Percentiles rank a stretch among this genome's conserved stretches.
phyloP scores from a whole-genome alignment of 2,329 filamentous ascomycete species.

The Remersonia thermophila region DNA sequence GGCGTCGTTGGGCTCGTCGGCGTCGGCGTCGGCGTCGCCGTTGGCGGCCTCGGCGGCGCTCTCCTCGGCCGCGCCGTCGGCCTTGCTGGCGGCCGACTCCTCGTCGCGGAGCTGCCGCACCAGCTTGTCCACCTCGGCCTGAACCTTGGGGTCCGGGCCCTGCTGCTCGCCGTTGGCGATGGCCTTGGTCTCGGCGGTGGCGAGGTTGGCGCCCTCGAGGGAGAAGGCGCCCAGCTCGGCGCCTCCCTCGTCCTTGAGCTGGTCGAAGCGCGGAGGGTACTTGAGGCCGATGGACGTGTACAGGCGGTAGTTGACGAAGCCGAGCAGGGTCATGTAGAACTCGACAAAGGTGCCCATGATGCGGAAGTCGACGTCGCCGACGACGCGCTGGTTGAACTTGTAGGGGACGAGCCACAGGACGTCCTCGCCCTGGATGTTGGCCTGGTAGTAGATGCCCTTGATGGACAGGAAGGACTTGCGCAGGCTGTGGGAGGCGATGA shows the following conservation, averaged over 20 bases:
- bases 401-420: constrained; percentile 96
- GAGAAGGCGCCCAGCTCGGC: constrained; percentile 87
- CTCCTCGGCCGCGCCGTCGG: not conserved
- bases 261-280: constrained; percentile 91
- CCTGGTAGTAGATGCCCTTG: constrained; percentile 99
- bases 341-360: constrained; percentile 99
- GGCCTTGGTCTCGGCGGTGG: constrained; percentile 42
- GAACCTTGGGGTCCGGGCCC: constrained; percentile 48
- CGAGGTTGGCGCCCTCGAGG: constrained; percentile 60
- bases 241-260: constrained; percentile 73
- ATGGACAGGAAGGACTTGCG: constrained; percentile 96
- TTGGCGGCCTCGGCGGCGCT: constrained; percentile 29
- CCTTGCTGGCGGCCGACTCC: constrained; percentile 11
- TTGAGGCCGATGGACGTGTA: constrained; percentile 87
- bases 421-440: constrained; percentile 91
- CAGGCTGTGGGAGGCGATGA: constrained; percentile 82
- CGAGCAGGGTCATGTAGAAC: constrained; percentile 92
- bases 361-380: constrained; percentile 90
- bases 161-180: constrained; percentile 40
- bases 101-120: constrained; percentile 52
- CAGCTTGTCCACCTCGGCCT: constrained; percentile 56
- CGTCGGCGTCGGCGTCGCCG: constrained; percentile 28
- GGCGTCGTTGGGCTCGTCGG: constrained; percentile 40
- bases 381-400: constrained; percentile 90
- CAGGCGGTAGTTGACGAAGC: constrained; percentile 90